Base-by-base conservation (phyloP, 106 monocot species). In the Amphibolis antarctica region DNA sequence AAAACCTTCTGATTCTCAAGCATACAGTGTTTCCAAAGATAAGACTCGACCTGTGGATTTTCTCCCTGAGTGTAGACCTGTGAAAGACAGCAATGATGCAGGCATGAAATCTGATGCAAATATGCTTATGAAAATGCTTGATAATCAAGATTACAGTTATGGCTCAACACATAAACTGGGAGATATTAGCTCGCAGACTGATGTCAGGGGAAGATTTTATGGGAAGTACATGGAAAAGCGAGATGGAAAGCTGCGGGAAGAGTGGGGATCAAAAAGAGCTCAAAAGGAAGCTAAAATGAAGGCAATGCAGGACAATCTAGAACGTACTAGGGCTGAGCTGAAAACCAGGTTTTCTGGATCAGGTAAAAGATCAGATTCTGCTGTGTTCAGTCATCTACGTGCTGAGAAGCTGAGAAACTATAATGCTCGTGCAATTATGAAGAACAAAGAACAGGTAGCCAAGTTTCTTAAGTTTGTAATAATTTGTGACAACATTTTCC, bases 261-360 rank as follows among this genome's bases (percentile, higher is more conserved):
- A 82, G 42, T 84, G 77, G 70, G 70, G 72, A 44, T 74, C 74
- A 14, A 83, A 85, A 53, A 69, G 80, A 46, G 66, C 60, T 43
- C 77, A 82, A 48, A 87, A 96, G 76, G 91, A 85, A 65, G 84
- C 85, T 44, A 75, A 73, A 53, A 64, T 93, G 74, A 93, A 88
- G 70, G 80, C 77, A 59, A 83, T 93, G 93, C 83, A 76, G 47
- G 88, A 93, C 49, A 89, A 70, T 55, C 68, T 93, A 42, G 88
- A 85, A 26, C 75, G 62, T 42, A 88, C 78, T 57, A 76, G 73
- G 58, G 76, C 81, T 45, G 86, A 89, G 74, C 79, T 94, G 94
- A 77, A 72, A 29, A 63, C 67, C 49, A 83, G 64, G 46, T 76
- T 79, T 62, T 56, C 74, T 64, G 52, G 64, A 60, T 87, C 72